phyloP scores from a whole-genome alignment of 2,329 filamentous ascomycete species.

The Atkinsonella texensis region DNA sequence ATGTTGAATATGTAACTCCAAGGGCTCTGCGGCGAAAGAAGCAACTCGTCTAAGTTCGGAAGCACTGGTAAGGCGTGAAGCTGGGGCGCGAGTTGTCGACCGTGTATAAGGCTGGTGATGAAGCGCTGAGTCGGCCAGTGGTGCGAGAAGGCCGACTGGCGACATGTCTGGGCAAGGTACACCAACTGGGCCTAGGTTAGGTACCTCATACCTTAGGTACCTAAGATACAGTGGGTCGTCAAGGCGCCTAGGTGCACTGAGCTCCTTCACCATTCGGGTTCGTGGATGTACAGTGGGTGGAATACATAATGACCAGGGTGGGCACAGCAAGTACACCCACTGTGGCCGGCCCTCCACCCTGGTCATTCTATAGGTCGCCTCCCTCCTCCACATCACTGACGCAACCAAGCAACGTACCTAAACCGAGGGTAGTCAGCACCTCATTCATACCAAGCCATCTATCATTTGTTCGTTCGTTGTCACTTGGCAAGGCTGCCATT shows the following conservation, averaged over 20 bases:
- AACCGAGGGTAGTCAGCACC: not conserved
- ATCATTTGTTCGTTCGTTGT: not conserved
- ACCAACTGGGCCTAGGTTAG: not conserved
- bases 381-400: conserved; percentile 6
- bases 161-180: not conserved
- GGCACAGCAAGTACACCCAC: no score
- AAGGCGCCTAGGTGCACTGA: not conserved
- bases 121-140: not conserved
- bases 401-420: conserved; percentile 1
- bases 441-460: not conserved
- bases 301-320: no score
- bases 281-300: no score
- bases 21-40: no score
- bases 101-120: not conserved
- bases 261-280: no score
- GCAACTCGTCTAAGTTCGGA: no score
- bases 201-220: not conserved
- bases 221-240: no score
- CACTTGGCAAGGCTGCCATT: not conserved
- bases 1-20: not conserved
- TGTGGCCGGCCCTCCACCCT: no score
- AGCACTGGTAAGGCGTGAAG: not conserved
- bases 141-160: not conserved
- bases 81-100: no score
- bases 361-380: not conserved